These are phyloP conservation scores for Aspergillaceae sp. DNA, from an alignment of 2,329 filamentous ascomycete species.

Conservation along the genomic window DNA sequence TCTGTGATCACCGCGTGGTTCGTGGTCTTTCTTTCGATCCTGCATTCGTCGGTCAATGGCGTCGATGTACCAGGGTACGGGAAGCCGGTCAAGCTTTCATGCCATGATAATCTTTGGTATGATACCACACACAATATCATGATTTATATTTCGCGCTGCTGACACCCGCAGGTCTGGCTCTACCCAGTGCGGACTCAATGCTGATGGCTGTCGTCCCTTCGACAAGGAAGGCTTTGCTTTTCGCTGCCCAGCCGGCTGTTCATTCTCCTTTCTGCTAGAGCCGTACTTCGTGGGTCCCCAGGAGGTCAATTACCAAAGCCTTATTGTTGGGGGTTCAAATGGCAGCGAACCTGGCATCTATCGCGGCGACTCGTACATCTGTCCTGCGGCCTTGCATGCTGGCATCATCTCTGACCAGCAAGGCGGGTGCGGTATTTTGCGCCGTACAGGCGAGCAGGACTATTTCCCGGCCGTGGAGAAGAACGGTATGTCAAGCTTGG, in stretches of 20 bases:
- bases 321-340: constrained; percentile 48
- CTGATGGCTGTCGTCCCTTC: constrained; percentile 50
- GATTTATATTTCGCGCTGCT: constrained; percentile 2
- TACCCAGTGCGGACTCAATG: constrained; percentile 47
- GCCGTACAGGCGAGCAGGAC: constrained; percentile 43
- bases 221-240: constrained; percentile 47
- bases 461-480: constrained; percentile 39
- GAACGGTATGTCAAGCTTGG: constrained; percentile 45
- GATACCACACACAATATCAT: constrained; percentile 6
- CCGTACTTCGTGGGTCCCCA: constrained; percentile 51
- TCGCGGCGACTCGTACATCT: constrained; percentile 54
- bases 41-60: constrained; percentile 23
- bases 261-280: constrained; percentile 42
- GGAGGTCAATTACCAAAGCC: constrained; percentile 45
- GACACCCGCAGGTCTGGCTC: constrained; percentile 21
- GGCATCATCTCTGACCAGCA: constrained; percentile 46
- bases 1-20: constrained; percentile 23
- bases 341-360: constrained; percentile 41
- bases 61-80: constrained; percentile 27
- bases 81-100: constrained; percentile 27
- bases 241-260: constrained; percentile 51
- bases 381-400: constrained; percentile 51
- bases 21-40: constrained; percentile 22
- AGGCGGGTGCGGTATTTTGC: constrained; percentile 51
- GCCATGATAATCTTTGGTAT: constrained; percentile 28